Evolutionary conservation across 805 yeast species (phyloP), one percentile per base, ranked within the genome.

Genomic region (Kurtzmaniella cleridarum): DNA sequence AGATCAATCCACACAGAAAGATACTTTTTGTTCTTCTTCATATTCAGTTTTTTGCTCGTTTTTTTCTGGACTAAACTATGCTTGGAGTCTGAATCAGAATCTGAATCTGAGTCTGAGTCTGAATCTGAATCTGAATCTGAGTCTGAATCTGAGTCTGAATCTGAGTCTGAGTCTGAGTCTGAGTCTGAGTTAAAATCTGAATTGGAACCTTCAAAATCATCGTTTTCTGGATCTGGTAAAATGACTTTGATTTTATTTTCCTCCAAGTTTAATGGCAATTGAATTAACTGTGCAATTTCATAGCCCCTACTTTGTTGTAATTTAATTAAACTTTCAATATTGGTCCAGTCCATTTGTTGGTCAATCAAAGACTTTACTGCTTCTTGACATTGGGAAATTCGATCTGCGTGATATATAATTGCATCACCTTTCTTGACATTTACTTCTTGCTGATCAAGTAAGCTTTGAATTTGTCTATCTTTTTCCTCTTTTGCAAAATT

Each of bases 311-410:
- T 59, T 49, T 86, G 81, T 53, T 91, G 95, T 36, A 79, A 69
- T 35, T 73, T 64, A 37, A 91, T 80, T 41, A 84, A 61, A 45
- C 80, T 78, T 54, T 84, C 96, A 45, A 90, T 90, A 43, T 87
- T 83, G 32, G 76, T 75, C 98, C 98, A 91, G 56, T 91, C 97
- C 87, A 88, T 86, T 46, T 86, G 90, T 53, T 86, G 93, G 40
- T 82, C 80, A 3, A 89, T 45, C 39, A 88, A 62, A 1, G 68
- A 64, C 42, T 81, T 83, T 3, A 91, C 84, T 2, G 84, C 81
- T 6, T 55, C 59, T 42, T 76, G 81, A 35, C 93, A 88, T 13
- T 76, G 76, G 36, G 84, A 93, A 4, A 90, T 88, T 18, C 76
- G 48, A 20, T 78, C 79, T 3, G 91, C 83, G 55, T 84, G 71